Evolutionary conservation across 148 eudicot genomes (phyloP).

Genomic region (Arbutus unedo): DNA sequence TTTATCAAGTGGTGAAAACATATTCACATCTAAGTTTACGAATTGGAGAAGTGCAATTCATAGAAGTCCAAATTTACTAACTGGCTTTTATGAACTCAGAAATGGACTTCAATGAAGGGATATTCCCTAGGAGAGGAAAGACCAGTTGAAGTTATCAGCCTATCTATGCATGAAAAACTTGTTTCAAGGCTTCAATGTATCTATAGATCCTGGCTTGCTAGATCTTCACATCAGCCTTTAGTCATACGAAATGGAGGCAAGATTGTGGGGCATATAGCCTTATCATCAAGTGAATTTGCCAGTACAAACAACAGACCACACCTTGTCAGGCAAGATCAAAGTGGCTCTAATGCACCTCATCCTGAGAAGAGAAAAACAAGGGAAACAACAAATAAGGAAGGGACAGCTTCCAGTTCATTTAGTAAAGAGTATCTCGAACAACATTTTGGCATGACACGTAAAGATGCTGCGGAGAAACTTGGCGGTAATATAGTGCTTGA

Average conservation of each 20-base stretch:
- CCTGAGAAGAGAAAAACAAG: conserved; percentile 27
- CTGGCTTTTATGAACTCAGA: not conserved
- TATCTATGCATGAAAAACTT: too few relatives aligned
- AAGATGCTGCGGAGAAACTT: not conserved
- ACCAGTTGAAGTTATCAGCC: too few relatives aligned
- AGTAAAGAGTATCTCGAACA: conserved; percentile 70
- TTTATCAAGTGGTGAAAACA: not conserved
- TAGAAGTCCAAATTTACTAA: not conserved
- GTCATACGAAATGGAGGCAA: not conserved
- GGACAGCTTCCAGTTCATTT: conserved; percentile 73
- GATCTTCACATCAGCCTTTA: too few relatives aligned
- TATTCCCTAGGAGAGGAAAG: too few relatives aligned
- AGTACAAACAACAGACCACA: conserved; percentile 17
- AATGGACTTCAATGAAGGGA: too few relatives aligned
- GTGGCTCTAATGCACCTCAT: conserved; percentile 18
- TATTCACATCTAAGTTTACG: not conserved
- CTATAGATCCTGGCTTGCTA: too few relatives aligned
- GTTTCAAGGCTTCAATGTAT: too few relatives aligned
- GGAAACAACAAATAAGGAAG: conserved; percentile 43
- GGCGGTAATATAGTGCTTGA: not conserved
- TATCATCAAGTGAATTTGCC: not conserved
- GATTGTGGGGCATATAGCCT: not conserved
- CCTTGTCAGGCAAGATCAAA: conserved; percentile 19
- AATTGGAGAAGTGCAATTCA: not conserved
- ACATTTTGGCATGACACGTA: conserved; percentile 57